Evolutionary conservation across 2,329 filamentous ascomycete genomes (phyloP), one percentile per base, ranked within the genome.

Genomic region (Colletotrichum truncatum): DNA sequence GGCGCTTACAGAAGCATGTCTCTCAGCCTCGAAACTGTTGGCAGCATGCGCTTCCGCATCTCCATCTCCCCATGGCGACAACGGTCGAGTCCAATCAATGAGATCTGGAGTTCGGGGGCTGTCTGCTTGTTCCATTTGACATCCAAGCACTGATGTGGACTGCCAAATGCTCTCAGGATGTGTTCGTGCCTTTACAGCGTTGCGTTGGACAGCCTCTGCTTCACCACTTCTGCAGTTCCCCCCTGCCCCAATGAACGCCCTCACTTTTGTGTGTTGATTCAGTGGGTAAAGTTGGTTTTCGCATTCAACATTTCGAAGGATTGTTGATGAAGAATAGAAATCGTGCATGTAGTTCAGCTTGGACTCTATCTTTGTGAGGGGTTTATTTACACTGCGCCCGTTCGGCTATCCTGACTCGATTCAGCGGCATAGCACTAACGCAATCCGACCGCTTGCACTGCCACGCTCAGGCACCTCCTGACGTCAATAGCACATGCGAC

Each of bases 61-160:
- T 23, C 21, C 61, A 16, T 64, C 61, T 53, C 16, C 49, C 62
- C 62, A 65, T 49, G 62, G 62, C 12, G 62, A 65, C 26, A 65
- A 21, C n/a, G 62, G 62, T 28, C 62, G 62, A 62, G 48, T 49
- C 62, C 62, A 65, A 34, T 65, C 62, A 43, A 65, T 65, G 39
- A 65, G 34, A 53, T 65, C 62, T 34, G 62, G 62, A 25, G 62
- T 65, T 12, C 49, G 39, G 34, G 62, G 62, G 9, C 6, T 16
- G 26, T 62, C 46, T 32, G 38, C 46, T 53, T 49, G 30, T 65
- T 65, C 62, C 62, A 65, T 65, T 57, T 61, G 62, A 65, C 39
- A 26, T 49, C 6, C 16, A 34, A 14, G 16, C 9, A 11, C 30
- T n/a, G 4, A 18, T 4, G 18, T 34, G n/a, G 25, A 32, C 54